A percentile compares a stretch with the other conserved stretches of the same genome.
These are phyloP conservation scores for Pyrus hybrid DNA, from an alignment of 331 rosid genomes.

Conservation along the genomic window DNA sequence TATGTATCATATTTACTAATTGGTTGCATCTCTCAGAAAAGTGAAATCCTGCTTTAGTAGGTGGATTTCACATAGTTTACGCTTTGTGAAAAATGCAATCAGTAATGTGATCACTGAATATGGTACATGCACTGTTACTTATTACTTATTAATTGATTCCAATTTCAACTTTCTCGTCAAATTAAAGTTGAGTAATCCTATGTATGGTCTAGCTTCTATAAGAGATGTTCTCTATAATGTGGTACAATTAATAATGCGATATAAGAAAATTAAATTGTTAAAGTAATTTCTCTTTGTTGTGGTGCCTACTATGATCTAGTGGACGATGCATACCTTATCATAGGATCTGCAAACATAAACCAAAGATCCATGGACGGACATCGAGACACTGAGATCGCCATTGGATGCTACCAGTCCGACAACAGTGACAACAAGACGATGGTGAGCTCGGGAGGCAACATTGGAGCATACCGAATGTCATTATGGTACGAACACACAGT, in stretches of 20 bases:
- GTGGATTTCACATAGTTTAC: neutral
- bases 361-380: conserved; percentile 87
- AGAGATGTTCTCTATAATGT: neutral
- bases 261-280: neutral
- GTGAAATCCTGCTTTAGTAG: neutral
- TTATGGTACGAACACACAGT: conserved; percentile 74
- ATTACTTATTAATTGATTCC: neutral
- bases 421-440: conserved; percentile 5
- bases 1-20: neutral
- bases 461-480: conserved; percentile 55
- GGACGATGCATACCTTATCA: conserved; percentile 73
- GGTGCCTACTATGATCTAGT: conserved; percentile 30
- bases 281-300: neutral
- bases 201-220: too few relatives aligned
- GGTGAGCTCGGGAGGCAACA: conserved; percentile 28
- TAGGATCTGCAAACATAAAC: conserved; percentile 88
- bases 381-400: conserved; percentile 84
- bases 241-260: neutral
- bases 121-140: neutral
- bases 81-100: neutral
- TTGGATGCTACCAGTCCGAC: conserved; percentile 60
- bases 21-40: neutral
- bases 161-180: neutral
- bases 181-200: neutral
- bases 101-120: neutral